These are phyloP conservation scores for Coemansia sp. DNA, from an alignment of 371 early-diverging fungal species.

Conservation along the genomic window DNA sequence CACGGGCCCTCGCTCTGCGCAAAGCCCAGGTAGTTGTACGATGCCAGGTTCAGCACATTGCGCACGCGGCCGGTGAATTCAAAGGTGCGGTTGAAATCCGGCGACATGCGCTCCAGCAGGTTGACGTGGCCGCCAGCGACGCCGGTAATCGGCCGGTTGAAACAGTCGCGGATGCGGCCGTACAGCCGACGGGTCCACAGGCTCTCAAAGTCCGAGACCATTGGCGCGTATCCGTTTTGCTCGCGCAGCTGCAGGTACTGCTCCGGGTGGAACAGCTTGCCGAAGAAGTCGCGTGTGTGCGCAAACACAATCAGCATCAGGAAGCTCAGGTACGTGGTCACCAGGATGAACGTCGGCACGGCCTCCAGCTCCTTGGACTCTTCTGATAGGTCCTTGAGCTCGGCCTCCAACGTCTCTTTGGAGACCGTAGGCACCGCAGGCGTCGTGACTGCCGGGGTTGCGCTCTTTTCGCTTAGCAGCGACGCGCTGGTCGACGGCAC, in stretches of 20 bases:
- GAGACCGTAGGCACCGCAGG: neutral
- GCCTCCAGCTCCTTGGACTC: constrained; percentile 30
- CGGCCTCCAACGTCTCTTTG: constrained; percentile 1
- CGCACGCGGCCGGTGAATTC: constrained; percentile 79
- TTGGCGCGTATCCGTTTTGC: constrained; percentile 84
- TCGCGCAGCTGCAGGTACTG: constrained; percentile 70
- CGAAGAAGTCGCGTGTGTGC: constrained; percentile 87
- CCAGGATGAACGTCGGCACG: constrained; percentile 69
- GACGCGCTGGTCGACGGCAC: constrained; percentile 35
- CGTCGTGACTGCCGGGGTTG: constrained; percentile 3
- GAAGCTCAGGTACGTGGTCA: constrained; percentile 96
- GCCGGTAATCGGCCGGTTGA: constrained; percentile 96
- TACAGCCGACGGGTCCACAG: constrained; percentile 97
- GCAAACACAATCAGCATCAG: constrained; percentile 93
- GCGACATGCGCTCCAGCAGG: constrained; percentile 79
- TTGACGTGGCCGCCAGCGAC: constrained; percentile 91
- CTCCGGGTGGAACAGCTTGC: constrained; percentile 73
- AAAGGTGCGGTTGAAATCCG: constrained; percentile 86
- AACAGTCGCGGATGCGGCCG: constrained; percentile 94
- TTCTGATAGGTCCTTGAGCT: neutral
- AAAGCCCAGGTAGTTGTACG: constrained; percentile 99
- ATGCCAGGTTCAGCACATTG: constrained; percentile 91
- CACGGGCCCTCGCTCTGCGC: constrained; percentile 89
- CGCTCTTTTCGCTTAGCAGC: constrained; percentile 13
- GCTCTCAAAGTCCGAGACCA: constrained; percentile 94